Percentiles rank a stretch among this genome's conserved stretches.
phyloP scores from a whole-genome alignment of 768 basidiomycete genomes.

The Amanita jacksonii region DNA sequence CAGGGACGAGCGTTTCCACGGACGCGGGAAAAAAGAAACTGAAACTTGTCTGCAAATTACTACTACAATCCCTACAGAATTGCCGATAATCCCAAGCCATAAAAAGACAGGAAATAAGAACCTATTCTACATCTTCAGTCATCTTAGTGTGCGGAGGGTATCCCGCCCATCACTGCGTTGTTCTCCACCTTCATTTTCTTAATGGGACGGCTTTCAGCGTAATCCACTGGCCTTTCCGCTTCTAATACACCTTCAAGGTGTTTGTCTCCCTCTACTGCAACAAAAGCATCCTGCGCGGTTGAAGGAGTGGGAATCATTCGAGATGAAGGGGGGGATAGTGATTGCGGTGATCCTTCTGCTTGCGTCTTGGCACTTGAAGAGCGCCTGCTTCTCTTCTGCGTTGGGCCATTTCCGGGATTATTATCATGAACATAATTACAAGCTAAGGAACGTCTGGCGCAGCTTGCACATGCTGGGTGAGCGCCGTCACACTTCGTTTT shows the following conservation, averaged over 20 bases:
- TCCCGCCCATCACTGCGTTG: constrained; percentile 32
- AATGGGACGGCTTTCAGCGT: constrained; percentile 40
- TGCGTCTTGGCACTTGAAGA: constrained; percentile 43
- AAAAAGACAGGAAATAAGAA: constrained; percentile 17
- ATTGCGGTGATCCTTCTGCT: constrained; percentile 29
- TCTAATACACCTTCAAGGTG: constrained; percentile 43
- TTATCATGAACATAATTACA: constrained; percentile 78
- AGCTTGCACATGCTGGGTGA: constrained; percentile 80
- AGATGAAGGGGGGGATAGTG: constrained; percentile 49
- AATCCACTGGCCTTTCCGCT: constrained; percentile 51
- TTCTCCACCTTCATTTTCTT: constrained; percentile 72
- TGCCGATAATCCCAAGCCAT: constrained; percentile 15
- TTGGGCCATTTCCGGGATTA: constrained; percentile 22
- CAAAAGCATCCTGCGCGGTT: constrained; percentile 27
- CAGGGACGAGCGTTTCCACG: constrained; percentile 12
- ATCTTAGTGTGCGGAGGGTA: constrained; percentile 38
- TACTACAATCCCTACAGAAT: constrained; percentile 10
- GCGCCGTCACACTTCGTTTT: constrained; percentile 86
- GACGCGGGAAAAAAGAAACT: not conserved
- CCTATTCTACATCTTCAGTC: constrained; percentile 25
- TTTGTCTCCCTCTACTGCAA: constrained; percentile 29
- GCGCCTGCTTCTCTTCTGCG: constrained; percentile 41
- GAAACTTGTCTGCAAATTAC: too few relatives aligned
- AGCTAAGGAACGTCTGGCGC: constrained; percentile 61
- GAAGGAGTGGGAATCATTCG: constrained; percentile 43